Conservation (phyloP, 2,329 filamentous ascomycete species). For the Fusarium sp. region DNA sequence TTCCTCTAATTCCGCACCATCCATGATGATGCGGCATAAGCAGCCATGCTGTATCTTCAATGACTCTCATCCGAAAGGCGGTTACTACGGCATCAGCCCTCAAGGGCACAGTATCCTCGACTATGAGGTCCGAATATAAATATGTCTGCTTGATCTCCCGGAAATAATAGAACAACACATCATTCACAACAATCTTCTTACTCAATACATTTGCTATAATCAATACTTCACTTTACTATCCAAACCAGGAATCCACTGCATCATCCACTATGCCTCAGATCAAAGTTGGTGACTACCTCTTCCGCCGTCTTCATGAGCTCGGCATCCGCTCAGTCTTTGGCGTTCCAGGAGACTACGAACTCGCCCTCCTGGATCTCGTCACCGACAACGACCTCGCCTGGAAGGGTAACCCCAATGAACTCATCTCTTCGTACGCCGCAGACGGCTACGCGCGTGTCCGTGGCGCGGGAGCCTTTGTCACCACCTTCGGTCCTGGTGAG, state of each 20-base stretch:
- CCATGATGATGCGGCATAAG: not conserved
- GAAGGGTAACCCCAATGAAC: not conserved
- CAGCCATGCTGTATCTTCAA: not conserved
- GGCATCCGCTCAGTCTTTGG: not conserved
- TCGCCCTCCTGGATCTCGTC: not conserved
- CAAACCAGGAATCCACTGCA: not conserved
- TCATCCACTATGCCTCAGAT: not conserved
- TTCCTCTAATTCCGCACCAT: not conserved
- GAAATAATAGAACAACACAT: not conserved
- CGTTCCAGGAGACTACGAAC: not conserved
- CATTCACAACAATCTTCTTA: not conserved
- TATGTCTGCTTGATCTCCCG: not conserved
- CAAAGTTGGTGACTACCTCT: constrained; percentile 5
- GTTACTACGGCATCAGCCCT: not conserved
- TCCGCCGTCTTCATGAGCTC: not conserved
- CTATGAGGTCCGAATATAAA: not conserved
- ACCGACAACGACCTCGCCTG: not conserved
- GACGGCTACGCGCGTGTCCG: not conserved
- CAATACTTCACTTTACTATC: not conserved
- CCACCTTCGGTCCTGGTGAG: not conserved
- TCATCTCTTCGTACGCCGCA: not conserved
- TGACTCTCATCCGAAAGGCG: not conserved
- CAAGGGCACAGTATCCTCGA: not conserved
- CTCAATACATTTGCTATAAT: not conserved
- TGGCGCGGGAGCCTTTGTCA: not conserved